Percentiles rank a stretch among this genome's conserved stretches.
phyloP scores from a whole-genome alignment of 345 rosid genomes.

The Corymbia maculata region DNA sequence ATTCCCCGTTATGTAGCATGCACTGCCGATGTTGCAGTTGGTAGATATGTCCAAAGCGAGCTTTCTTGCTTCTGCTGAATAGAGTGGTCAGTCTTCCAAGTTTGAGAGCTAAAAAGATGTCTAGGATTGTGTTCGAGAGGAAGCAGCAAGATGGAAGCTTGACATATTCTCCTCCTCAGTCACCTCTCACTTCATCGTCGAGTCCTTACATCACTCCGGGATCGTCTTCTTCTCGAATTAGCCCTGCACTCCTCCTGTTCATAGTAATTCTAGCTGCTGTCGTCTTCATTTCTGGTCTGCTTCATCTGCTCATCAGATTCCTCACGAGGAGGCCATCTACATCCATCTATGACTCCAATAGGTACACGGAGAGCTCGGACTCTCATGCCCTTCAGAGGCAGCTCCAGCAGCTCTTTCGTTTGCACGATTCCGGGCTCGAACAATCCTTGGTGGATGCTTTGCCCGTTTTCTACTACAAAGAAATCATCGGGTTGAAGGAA shows the following conservation, averaged over 20 bases:
- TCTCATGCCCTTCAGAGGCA: slow-evolving; percentile 46
- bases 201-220: not conserved
- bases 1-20: not conserved
- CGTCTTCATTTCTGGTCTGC: slow-evolving; percentile 44
- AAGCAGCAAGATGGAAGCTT: slow-evolving; percentile 7
- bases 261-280: slow-evolving; percentile 39
- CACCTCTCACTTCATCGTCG: not conserved
- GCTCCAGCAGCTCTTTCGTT: slow-evolving; percentile 61
- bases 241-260: slow-evolving; percentile 42
- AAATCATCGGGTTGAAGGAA: slow-evolving; percentile 52
- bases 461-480: slow-evolving; percentile 57
- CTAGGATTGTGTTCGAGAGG: slow-evolving; percentile 2
- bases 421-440: slow-evolving; percentile 70
- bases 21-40: not conserved
- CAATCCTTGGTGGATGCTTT: slow-evolving; percentile 56
- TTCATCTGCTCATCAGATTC: slow-evolving; percentile 54
- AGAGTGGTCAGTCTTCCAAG: not conserved
- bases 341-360: slow-evolving; percentile 27
- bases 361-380: slow-evolving; percentile 28
- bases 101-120: slow-evolving; percentile 11
- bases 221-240: slow-evolving; percentile 18
- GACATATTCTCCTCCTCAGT: slow-evolving; percentile 12
- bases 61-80: not conserved
- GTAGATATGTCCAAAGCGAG: not conserved
- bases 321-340: slow-evolving; percentile 27